Conservation (phyloP, 495 filamentous ascomycete genomes). For the Aspergillus ostianus region DNA sequence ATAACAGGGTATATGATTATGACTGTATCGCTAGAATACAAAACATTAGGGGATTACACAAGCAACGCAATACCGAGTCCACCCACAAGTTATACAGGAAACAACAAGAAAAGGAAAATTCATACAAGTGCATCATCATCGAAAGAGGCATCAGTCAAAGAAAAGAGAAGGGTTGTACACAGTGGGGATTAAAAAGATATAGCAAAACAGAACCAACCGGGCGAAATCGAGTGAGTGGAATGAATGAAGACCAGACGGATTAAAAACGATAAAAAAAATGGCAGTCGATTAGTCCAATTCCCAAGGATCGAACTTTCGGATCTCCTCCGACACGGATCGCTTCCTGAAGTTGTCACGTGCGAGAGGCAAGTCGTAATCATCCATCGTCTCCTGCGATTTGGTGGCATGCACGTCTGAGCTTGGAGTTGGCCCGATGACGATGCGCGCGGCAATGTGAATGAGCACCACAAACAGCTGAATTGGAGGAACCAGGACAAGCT, state of each 20-base stretch:
- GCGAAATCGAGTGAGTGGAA: neutral
- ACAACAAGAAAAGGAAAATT: slow-evolving; percentile 7
- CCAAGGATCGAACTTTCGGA: slow-evolving; percentile 31
- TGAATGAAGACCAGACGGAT: neutral
- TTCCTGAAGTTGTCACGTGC: slow-evolving; percentile 29
- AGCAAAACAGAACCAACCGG: neutral
- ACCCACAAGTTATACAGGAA: slow-evolving; percentile 14
- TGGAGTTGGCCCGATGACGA: slow-evolving; percentile 55
- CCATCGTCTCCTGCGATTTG: slow-evolving; percentile 25
- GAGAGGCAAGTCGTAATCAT: slow-evolving; percentile 44
- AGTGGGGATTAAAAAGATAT: neutral
- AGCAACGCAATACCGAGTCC: slow-evolving; percentile 13
- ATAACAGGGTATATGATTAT: slow-evolving; percentile 6
- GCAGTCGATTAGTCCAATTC: slow-evolving; percentile 27
- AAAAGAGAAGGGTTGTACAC: slow-evolving; percentile 1
- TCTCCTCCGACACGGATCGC: slow-evolving; percentile 29
- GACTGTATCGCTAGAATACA: slow-evolving; percentile 33
- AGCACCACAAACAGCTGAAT: slow-evolving; percentile 72
- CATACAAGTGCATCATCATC: slow-evolving; percentile 21
- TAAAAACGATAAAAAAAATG: slow-evolving; percentile 11
- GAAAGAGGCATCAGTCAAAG: slow-evolving; percentile 9
- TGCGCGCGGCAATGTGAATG: slow-evolving; percentile 73
- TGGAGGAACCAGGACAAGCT: slow-evolving; percentile 72
- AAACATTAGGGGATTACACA: slow-evolving; percentile 18
- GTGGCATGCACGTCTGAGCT: slow-evolving; percentile 19